phyloP scores from a whole-genome alignment of 441 rosid genomes.

The Bocquillonia castaneifolia region DNA sequence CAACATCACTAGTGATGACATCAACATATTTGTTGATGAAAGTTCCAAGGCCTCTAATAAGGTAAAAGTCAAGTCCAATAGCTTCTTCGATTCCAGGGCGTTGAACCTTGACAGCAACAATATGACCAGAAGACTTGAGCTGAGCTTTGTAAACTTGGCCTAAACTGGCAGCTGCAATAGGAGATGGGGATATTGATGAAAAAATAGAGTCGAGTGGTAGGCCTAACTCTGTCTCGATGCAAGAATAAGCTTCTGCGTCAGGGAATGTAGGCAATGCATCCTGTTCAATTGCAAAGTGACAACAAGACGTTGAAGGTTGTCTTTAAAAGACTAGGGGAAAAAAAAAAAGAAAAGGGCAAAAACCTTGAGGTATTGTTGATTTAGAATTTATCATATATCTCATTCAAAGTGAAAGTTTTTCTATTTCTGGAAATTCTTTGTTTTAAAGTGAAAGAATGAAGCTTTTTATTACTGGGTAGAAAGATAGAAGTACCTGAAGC shows the following conservation, averaged over 20 bases:
- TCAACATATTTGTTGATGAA: constrained; percentile 65
- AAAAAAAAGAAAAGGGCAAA: not conserved
- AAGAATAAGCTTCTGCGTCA: constrained; percentile 75
- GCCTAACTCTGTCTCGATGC: constrained; percentile 87
- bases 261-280: constrained; percentile 92
- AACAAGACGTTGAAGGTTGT: not conserved
- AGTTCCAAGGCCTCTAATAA: constrained; percentile 69
- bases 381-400: too few relatives aligned
- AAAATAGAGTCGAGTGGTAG: constrained; percentile 61
- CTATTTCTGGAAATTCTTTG: too few relatives aligned
- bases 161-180: constrained; percentile 90
- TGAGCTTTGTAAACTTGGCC: constrained; percentile 97
- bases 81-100: constrained; percentile 86
- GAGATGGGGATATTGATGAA: constrained; percentile 67
- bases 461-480: not conserved
- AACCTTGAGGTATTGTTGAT: not conserved
- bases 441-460: not conserved
- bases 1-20: constrained; percentile 63
- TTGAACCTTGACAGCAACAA: constrained; percentile 46
- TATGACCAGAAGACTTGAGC: constrained; percentile 58
- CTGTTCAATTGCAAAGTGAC: constrained; percentile 33
- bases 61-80: constrained; percentile 85
- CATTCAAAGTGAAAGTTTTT: too few relatives aligned
- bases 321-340: not conserved
- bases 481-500: constrained; percentile 62